These are phyloP conservation scores for Termitomyces sp. DNA, from an alignment of 768 basidiomycete species.

Conservation along the genomic window DNA sequence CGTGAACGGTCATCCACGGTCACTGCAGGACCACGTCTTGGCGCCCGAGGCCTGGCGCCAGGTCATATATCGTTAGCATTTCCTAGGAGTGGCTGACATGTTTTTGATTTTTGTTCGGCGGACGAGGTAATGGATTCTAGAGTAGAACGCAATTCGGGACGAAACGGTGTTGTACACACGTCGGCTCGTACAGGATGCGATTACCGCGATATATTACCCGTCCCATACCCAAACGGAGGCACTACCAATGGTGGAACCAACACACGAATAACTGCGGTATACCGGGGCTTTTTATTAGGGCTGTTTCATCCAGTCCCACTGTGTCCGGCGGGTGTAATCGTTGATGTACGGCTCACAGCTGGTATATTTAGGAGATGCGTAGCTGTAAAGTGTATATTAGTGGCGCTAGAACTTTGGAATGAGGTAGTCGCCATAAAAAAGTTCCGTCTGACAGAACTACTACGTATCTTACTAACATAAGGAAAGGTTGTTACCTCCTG, in stretches of 20 bases:
- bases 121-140: background rate
- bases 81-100: background rate
- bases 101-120: conserved; percentile 1
- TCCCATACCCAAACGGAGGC: no score
- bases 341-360: background rate
- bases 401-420: no score
- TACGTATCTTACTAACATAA: no score
- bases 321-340: no score
- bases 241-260: no score
- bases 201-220: no score
- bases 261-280: background rate
- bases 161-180: background rate
- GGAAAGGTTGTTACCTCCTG: no score
- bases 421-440: no score
- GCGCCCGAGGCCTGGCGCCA: conserved; percentile 2
- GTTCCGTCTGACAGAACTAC: no score
- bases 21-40: conserved; percentile 3
- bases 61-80: background rate
- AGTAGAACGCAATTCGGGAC: background rate
- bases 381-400: no score
- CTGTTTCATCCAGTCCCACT: no score
- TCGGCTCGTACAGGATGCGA: background rate
- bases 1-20: background rate
- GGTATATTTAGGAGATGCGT: background rate
- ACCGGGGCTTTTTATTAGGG: background rate